These are phyloP conservation scores for Arctium lappa DNA, from an alignment of 129 eudicot species.

Conservation along the genomic window DNA sequence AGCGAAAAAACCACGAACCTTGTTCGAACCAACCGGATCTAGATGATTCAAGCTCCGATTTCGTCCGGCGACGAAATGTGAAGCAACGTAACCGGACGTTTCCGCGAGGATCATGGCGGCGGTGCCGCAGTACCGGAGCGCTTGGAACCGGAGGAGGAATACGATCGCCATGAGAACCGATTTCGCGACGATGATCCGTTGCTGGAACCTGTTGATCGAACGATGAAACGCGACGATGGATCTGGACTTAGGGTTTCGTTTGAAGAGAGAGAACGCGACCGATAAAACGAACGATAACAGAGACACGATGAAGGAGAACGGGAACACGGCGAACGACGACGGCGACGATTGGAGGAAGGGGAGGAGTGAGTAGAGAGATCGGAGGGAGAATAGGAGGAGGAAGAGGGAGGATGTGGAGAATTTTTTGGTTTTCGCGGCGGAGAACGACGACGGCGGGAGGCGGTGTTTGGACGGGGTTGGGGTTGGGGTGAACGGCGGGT, in stretches of 20 bases:
- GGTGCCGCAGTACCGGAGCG: constrained; percentile 83
- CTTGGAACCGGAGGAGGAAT: constrained; percentile 83
- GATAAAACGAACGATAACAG: constrained; percentile 70
- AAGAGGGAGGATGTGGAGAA: constrained; percentile 54
- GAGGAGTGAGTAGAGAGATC: constrained; percentile 97
- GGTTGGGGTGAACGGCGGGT: constrained; percentile 64
- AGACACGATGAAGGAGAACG: constrained; percentile 74
- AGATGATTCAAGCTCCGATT: constrained; percentile 21
- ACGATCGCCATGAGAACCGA: constrained; percentile 64
- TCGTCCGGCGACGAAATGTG: constrained; percentile 45
- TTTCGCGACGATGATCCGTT: constrained; percentile 39
- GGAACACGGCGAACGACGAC: constrained; percentile 70
- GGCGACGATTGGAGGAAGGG: constrained; percentile 90
- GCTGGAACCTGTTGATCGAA: constrained; percentile 43
- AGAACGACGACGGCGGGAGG: constrained; percentile 5
- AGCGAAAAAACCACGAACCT: constrained; percentile 76
- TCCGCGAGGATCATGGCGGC: constrained; percentile 95
- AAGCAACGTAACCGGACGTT: constrained; percentile 59
- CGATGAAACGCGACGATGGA: constrained; percentile 41
- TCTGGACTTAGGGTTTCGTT: constrained; percentile 11
- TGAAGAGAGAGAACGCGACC: constrained; percentile 42
- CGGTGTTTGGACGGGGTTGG: constrained; percentile 95
- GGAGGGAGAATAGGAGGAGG: constrained; percentile 83
- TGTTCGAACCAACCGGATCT: constrained; percentile 35
- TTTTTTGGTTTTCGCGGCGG: constrained; percentile 33